Percentiles rank a stretch among this genome's conserved stretches.
Evolutionary conservation across 306 rosid genomes (phyloP).

Genomic region (Arachis stenosperma): DNA sequence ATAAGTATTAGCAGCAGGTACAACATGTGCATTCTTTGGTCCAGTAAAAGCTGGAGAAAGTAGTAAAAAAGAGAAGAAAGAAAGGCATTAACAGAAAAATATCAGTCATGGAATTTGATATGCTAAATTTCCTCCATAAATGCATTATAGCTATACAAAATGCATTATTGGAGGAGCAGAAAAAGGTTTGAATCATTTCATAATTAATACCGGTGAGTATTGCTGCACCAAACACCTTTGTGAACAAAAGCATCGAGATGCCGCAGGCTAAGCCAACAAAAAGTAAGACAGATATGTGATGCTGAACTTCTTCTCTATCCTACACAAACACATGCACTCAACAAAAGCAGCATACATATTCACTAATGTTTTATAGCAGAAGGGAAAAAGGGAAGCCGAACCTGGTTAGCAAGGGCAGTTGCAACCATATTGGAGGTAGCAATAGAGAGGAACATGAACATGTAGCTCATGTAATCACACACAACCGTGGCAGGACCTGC

Average conservation of each 20-base stretch:
- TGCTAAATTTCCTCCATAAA: slow-evolving; percentile 21
- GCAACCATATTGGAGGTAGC: slow-evolving; percentile 98
- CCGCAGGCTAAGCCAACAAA: slow-evolving; percentile 72
- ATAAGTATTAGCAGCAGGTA: slow-evolving; percentile 71
- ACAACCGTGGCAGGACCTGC: slow-evolving; percentile 90
- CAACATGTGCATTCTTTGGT: slow-evolving; percentile 56
- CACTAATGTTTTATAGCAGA: neutral
- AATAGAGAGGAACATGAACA: slow-evolving; percentile 88
- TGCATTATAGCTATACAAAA: slow-evolving; percentile 18
- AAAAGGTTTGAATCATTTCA: neutral
- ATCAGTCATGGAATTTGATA: slow-evolving; percentile 40
- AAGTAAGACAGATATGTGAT: slow-evolving; percentile 69
- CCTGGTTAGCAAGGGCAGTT: slow-evolving; percentile 84
- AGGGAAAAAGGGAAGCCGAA: slow-evolving; percentile 25
- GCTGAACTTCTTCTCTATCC: slow-evolving; percentile 78
- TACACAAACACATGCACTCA: slow-evolving; percentile 38
- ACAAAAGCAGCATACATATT: neutral
- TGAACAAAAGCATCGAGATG: slow-evolving; percentile 60
- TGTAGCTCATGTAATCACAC: slow-evolving; percentile 76
- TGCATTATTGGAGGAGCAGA: slow-evolving; percentile 20
- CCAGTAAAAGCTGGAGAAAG: slow-evolving; percentile 69
- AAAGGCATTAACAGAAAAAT: slow-evolving; percentile 35
- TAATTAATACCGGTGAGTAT: slow-evolving; percentile 59
- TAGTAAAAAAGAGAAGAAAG: neutral
- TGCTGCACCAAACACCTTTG: slow-evolving; percentile 60